phyloP scores from a whole-genome alignment of 2,329 filamentous ascomycete species.

The Zasmidium citrigriseum region DNA sequence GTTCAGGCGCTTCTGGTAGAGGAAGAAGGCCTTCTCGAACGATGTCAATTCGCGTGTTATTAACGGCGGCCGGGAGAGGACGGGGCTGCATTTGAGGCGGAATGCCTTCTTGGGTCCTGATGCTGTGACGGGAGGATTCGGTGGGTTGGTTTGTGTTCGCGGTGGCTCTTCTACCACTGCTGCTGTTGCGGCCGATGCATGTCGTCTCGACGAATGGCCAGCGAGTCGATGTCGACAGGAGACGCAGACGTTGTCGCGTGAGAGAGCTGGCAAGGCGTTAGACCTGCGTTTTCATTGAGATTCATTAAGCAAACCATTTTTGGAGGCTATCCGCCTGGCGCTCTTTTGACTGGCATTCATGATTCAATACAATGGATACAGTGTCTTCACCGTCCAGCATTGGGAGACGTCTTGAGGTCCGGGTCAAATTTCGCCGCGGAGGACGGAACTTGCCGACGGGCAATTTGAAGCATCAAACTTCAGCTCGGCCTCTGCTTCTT shows the following conservation, averaged over 20 bases:
- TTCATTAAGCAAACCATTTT: slow-evolving; percentile 36
- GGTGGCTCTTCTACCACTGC: slow-evolving; percentile 31
- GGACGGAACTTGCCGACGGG: slow-evolving; percentile 10
- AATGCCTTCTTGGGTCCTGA: slow-evolving; percentile 50
- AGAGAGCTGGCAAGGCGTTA: slow-evolving; percentile 30
- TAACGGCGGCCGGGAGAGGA: slow-evolving; percentile 85
- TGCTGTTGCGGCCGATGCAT: slow-evolving; percentile 40
- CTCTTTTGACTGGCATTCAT: slow-evolving; percentile 49
- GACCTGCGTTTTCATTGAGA: slow-evolving; percentile 3
- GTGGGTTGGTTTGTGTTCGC: slow-evolving; percentile 30
- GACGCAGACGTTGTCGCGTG: slow-evolving; percentile 46
- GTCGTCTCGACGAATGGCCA: slow-evolving; percentile 32
- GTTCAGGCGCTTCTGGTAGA: slow-evolving; percentile 96
- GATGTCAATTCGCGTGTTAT: slow-evolving; percentile 80
- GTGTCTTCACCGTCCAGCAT: not conserved
- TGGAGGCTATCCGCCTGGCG: slow-evolving; percentile 44
- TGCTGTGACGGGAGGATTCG: slow-evolving; percentile 43
- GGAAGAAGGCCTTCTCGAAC: slow-evolving; percentile 91
- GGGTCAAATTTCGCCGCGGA: slow-evolving; percentile 17
- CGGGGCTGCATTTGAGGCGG: slow-evolving; percentile 62
- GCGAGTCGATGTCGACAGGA: slow-evolving; percentile 47
- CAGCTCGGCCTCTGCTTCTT: slow-evolving; percentile 17
- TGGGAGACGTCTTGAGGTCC: not conserved
- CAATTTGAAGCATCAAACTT: slow-evolving; percentile 14
- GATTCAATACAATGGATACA: slow-evolving; percentile 25